Evolutionary conservation across 768 basidiomycete species (phyloP).

Genomic region (Xanthoconium purpureum): DNA sequence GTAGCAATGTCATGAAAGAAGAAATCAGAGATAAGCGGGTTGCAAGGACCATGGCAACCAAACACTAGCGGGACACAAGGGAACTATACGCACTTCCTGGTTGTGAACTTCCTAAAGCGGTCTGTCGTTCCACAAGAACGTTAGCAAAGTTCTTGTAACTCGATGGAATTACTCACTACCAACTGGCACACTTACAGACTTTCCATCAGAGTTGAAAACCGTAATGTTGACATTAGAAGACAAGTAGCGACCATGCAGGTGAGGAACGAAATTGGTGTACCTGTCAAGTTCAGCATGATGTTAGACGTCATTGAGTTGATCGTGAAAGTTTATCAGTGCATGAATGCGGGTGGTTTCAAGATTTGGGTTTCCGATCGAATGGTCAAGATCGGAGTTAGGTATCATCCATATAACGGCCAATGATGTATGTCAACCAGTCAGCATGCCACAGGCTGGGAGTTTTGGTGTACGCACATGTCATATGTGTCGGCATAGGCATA

Average conservation of each 20-base stretch:
- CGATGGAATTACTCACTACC: slow-evolving; percentile 34
- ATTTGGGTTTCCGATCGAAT: neutral
- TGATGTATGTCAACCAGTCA: neutral
- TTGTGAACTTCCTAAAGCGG: slow-evolving; percentile 70
- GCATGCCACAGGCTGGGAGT: neutral
- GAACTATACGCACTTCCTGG: slow-evolving; percentile 51
- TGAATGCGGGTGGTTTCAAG: neutral
- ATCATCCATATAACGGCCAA: neutral
- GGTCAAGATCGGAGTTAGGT: neutral
- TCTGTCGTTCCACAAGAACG: slow-evolving; percentile 38
- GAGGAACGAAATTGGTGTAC: slow-evolving; percentile 63
- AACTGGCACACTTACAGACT: slow-evolving; percentile 39
- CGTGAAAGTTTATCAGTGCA: neutral
- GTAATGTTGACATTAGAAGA: slow-evolving; percentile 89
- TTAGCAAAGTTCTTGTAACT: slow-evolving; percentile 25
- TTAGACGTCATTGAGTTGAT: neutral
- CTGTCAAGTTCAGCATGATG: slow-evolving; percentile 27
- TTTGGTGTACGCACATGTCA: slow-evolving; percentile 50
- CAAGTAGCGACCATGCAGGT: slow-evolving; percentile 70
- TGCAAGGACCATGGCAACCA: too few relatives aligned
- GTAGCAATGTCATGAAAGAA: neutral
- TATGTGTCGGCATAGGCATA: slow-evolving; percentile 65
- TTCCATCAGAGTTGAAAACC: slow-evolving; percentile 40
- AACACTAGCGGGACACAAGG: too few relatives aligned
- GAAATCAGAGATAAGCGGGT: too few relatives aligned